Evolutionary conservation across 768 basidiomycete genomes (phyloP), one percentile per base, ranked within the genome.

Genomic region (Hortiboletus flavorubellus): DNA sequence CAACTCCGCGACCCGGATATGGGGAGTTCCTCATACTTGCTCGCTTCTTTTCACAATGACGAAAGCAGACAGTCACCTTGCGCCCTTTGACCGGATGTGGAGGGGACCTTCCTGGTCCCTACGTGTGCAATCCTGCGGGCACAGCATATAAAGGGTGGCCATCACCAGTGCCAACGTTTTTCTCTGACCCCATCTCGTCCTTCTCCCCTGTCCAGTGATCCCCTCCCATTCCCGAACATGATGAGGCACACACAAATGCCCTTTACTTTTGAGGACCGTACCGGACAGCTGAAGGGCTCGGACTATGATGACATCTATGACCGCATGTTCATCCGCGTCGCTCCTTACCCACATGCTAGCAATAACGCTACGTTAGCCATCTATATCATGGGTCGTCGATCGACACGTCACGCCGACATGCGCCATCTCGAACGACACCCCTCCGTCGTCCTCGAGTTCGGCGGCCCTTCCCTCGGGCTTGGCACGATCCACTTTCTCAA

Each of bases 301-400:
- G 86, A 91, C 75, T 89, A 83, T 58, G 86, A 88, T 65, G 88
- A 91, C 62, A 80, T 89, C 60, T 90, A 89, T 65, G 88, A 91
- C 70, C 81, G 88, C 51, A 72, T 83, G 59, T 89, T 87, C 73
- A 78, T 86, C 48, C 85, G 83, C 54, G 77, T 89, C 35, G 69
- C 79, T 6, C 78, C 80, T 4, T 69, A 74, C 21, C 79, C 83
- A 5, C 77, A 76, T 10, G 57, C 65, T 1, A 58, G 60, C 34
- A 65, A 55, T 11, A 58, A 69, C 23, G 72, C 73, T 0, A 78
- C 84, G 8, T 46, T 72, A 8, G 80, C 80, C 66, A 79, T 90
- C 48, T 87, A 86, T 67, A 77, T 79, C 62, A 87, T 88, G 80
- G 76, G 76, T 41, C 79, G 82, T 46, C 84, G 87, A 16, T 81